phyloP scores from a whole-genome alignment of 192 early-diverging fungal species.

The Umbelopsis sp. region DNA sequence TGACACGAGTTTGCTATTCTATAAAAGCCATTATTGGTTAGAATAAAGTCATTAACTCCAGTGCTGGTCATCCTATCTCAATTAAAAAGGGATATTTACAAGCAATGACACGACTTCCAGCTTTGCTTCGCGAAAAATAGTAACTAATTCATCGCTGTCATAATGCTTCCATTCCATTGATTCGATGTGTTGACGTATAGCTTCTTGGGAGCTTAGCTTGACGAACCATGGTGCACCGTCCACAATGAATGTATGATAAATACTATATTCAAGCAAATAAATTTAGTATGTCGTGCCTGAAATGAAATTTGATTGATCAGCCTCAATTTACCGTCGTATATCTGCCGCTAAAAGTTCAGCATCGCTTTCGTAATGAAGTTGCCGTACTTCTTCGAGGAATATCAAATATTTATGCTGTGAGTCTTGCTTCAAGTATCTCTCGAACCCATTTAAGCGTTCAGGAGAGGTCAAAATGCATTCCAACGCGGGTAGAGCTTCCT shows the following conservation, averaged over 20 bases:
- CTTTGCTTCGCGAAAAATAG: slow-evolving; percentile 28
- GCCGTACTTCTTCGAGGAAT: slow-evolving; percentile 36
- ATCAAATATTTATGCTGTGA: slow-evolving; percentile 37
- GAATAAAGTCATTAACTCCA: background rate
- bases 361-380: slow-evolving; percentile 28
- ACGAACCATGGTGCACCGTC: slow-evolving; percentile 31
- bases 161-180: slow-evolving; percentile 23
- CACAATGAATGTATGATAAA: slow-evolving; percentile 36
- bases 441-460: slow-evolving; percentile 24
- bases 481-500: background rate
- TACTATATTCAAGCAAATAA: slow-evolving; percentile 27
- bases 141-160: background rate
- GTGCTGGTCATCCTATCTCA: too few species aligned
- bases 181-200: slow-evolving; percentile 3
- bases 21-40: background rate
- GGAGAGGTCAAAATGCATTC: slow-evolving; percentile 32
- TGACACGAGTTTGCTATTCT: slow-evolving; percentile 16
- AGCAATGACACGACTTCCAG: slow-evolving; percentile 26
- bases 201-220: slow-evolving; percentile 26
- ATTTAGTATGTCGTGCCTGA: background rate
- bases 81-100: slow-evolving; percentile 11
- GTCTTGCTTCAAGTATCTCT: slow-evolving; percentile 23
- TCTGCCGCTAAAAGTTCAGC: background rate
- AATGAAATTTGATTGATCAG: background rate
- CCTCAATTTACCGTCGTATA: slow-evolving; percentile 29